Conservation (phyloP, 2,329 filamentous ascomycete species). For the Hypomyces rosellus region DNA sequence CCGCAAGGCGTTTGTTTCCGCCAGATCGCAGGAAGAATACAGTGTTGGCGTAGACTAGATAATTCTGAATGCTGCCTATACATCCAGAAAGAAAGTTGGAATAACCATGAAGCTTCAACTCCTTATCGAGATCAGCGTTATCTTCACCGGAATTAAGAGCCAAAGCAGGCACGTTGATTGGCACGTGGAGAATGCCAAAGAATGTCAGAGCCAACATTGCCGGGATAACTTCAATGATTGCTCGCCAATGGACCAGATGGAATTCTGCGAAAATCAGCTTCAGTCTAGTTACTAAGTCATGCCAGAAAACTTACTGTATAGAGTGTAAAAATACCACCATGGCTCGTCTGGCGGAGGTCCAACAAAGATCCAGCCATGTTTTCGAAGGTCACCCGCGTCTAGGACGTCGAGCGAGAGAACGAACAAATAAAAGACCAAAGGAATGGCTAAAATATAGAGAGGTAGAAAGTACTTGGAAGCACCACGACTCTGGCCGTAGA, state of each 20-base stretch:
- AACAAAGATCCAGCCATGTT: conserved; percentile 84
- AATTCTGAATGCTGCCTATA: conserved; percentile 88
- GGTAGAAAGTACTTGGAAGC: conserved; percentile 82
- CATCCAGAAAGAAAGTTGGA: conserved; percentile 88
- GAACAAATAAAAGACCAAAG: conserved; percentile 70
- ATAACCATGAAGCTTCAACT: conserved; percentile 85
- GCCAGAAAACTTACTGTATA: conserved; percentile 67
- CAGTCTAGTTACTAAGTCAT: not conserved
- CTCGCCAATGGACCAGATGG: conserved; percentile 72
- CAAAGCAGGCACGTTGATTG: conserved; percentile 93
- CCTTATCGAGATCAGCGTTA: conserved; percentile 82
- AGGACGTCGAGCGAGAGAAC: conserved; percentile 64
- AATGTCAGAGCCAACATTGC: conserved; percentile 97
- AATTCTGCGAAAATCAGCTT: conserved; percentile 54
- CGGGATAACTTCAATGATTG: conserved; percentile 76
- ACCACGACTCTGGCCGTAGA: conserved; percentile 68
- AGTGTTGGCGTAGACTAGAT: conserved; percentile 95
- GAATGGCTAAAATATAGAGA: conserved; percentile 75
- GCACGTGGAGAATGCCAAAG: conserved; percentile 93
- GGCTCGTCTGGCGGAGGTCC: conserved; percentile 78
- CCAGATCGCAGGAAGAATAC: conserved; percentile 94
- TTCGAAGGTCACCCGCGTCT: conserved; percentile 59
- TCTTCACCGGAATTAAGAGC: conserved; percentile 89
- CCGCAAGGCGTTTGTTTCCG: conserved; percentile 78
- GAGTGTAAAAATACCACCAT: conserved; percentile 96